These are phyloP conservation scores for Rhodamnia argentea DNA, from an alignment of 345 rosid genomes.

Conservation along the genomic window DNA sequence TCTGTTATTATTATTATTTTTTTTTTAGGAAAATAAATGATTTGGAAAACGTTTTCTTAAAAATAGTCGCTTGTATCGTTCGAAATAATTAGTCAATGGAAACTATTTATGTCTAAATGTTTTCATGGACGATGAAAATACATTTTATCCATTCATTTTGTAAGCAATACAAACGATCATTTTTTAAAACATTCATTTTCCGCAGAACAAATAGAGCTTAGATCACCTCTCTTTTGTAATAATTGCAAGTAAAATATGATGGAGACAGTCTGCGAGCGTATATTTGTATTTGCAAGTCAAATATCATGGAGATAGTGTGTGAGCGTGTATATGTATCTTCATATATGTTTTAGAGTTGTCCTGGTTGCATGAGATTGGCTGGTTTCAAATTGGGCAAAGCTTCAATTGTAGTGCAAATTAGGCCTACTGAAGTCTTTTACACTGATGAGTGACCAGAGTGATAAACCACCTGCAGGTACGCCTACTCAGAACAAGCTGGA, in stretches of 20 bases:
- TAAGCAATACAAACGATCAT: no score
- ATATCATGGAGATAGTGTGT: no score
- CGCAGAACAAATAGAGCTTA: no score
- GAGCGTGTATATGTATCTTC: background rate
- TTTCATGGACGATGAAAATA: no score
- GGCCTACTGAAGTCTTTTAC: background rate
- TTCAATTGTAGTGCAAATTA: background rate
- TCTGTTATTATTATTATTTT: no score
- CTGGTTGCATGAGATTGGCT: background rate
- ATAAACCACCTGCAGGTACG: conserved; percentile 40
- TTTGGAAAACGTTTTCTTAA: no score
- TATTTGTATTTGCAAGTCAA: background rate
- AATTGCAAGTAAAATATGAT: background rate
- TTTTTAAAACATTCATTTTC: no score
- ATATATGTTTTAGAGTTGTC: background rate
- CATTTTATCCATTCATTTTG: no score
- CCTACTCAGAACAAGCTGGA: conserved; percentile 61
- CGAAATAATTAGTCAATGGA: no score
- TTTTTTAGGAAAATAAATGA: no score
- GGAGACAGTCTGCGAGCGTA: background rate
- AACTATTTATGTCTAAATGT: no score
- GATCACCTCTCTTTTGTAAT: background rate
- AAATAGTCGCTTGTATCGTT: no score
- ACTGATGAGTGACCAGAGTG: conserved; percentile 1
- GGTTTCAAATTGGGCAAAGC: background rate